These are phyloP conservation scores for Themeda triandra DNA, from an alignment of 176 grass and related monocot species.

Conservation along the genomic window DNA sequence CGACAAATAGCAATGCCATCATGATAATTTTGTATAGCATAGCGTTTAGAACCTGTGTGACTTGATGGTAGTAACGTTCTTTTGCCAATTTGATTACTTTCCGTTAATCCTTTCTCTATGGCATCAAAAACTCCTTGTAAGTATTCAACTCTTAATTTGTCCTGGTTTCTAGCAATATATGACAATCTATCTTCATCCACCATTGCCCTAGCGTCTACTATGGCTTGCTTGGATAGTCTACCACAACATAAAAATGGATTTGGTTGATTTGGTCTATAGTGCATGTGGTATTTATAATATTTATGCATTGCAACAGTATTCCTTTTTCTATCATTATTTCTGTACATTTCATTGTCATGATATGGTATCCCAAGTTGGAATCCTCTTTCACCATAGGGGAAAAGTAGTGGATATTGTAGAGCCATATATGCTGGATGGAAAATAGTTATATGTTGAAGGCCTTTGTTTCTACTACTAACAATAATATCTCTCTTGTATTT, in stretches of 20 bases:
- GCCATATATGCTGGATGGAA: background rate
- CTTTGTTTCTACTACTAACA: background rate
- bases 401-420: background rate
- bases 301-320: background rate
- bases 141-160: background rate
- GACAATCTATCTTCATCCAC: background rate
- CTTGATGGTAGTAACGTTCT: background rate
- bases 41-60: background rate
- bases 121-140: background rate
- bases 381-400: background rate
- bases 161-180: background rate
- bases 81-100: background rate
- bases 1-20: background rate
- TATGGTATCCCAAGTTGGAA: background rate
- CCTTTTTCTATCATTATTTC: background rate
- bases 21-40: background rate
- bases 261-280: background rate
- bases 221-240: background rate
- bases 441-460: fast-evolving
- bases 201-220: background rate
- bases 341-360: background rate
- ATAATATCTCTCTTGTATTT: background rate
- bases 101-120: background rate
- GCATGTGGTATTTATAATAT: background rate
- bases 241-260: background rate